Evolutionary conservation across 2,329 filamentous ascomycete genomes (phyloP).

Genomic region (Venturia oleaginea): DNA sequence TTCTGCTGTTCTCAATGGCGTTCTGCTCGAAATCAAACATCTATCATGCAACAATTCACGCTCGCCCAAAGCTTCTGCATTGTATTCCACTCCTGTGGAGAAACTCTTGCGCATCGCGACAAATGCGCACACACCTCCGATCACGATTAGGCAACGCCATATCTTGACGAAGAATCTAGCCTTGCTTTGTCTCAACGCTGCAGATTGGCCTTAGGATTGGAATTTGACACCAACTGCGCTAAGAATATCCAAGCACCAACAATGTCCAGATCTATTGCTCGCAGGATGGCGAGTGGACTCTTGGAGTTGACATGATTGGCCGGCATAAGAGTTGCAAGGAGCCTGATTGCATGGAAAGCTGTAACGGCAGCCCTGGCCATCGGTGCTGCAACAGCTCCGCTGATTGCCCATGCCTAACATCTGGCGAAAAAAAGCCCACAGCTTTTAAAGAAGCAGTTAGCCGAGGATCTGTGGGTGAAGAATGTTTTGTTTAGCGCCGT

Average conservation of each 20-base stretch:
- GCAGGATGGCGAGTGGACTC: not conserved
- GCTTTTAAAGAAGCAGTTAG: too few species aligned
- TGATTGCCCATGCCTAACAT: constrained; percentile 4
- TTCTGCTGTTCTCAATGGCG: not conserved
- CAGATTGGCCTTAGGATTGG: not conserved
- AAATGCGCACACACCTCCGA: not conserved
- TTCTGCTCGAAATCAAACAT: not conserved
- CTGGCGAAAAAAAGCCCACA: too few species aligned
- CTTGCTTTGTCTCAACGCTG: not conserved
- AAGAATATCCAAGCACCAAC: not conserved
- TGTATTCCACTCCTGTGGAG: not conserved
- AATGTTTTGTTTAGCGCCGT: too few species aligned
- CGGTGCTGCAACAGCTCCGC: constrained; percentile 4
- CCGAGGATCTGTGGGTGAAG: too few species aligned
- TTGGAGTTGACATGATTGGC: not conserved
- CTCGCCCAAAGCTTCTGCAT: not conserved
- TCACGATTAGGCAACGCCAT: not conserved
- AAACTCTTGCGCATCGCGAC: not conserved
- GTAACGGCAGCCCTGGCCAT: constrained; percentile 3
- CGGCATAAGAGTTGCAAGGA: not conserved
- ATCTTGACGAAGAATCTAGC: not conserved
- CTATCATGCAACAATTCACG: not conserved
- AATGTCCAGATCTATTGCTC: not conserved
- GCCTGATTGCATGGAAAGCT: not conserved
- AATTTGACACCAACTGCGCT: not conserved